These are phyloP conservation scores for Cryptococcus sp. DNA, from an alignment of 1,284 basidiomycete genomes.

Conservation along the genomic window DNA sequence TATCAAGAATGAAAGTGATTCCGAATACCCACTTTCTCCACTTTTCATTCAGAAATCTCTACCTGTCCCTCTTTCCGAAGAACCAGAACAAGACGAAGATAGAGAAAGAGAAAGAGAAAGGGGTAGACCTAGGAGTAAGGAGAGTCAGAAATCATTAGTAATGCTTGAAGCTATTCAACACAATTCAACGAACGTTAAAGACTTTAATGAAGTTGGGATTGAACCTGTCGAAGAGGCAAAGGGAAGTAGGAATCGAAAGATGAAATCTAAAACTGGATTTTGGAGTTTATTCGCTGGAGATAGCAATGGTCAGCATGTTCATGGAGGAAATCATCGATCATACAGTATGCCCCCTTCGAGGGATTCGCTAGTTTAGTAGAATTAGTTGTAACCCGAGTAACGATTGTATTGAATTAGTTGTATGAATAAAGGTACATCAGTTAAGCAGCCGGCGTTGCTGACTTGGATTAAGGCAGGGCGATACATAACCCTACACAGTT, in stretches of 20 bases:
- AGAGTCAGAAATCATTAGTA: neutral
- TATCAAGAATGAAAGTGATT: neutral
- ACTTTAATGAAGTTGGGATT: no score
- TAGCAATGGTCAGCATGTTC: neutral
- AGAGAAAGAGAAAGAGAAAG: conserved; percentile 24
- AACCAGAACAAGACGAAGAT: conserved; percentile 4
- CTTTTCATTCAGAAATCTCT: neutral
- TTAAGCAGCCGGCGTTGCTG: no score
- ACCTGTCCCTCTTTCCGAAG: neutral
- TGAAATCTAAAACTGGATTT: neutral
- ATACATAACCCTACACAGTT: no score
- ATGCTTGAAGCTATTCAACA: no score
- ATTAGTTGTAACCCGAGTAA: no score
- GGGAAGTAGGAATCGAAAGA: neutral
- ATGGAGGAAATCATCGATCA: neutral
- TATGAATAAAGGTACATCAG: no score
- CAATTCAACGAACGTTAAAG: no score
- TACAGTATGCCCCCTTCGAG: conserved; percentile 1
- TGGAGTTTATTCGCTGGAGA: neutral
- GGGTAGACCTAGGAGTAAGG: conserved; percentile 30
- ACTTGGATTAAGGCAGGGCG: no score
- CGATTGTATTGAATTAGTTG: no score
- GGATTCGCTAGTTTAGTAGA: neutral
- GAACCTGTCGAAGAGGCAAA: no score
- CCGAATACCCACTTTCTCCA: neutral